Evolutionary conservation across 495 filamentous ascomycete species (phyloP).

Genomic region (Trichocladium uniseriatum): DNA sequence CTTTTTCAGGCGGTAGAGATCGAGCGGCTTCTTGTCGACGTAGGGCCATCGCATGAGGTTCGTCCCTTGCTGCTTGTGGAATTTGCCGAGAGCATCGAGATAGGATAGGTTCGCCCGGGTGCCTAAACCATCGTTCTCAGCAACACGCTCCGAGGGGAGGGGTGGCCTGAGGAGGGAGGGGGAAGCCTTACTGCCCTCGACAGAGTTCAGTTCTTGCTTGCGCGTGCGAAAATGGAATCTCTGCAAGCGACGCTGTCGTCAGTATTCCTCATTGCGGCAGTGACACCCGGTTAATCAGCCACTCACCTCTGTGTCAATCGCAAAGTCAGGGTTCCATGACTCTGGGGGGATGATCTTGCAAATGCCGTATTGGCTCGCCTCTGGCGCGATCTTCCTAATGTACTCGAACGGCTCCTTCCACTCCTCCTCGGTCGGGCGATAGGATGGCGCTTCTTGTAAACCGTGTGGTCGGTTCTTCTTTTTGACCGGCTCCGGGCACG

Average conservation of each 20-base stretch:
- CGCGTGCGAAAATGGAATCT: slow-evolving; percentile 94
- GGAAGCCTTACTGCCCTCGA: slow-evolving; percentile 83
- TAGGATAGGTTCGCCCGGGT: slow-evolving; percentile 95
- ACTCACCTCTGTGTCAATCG: slow-evolving; percentile 92
- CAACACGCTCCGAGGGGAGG: not conserved
- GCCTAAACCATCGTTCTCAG: slow-evolving; percentile 42
- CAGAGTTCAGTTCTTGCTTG: slow-evolving; percentile 94
- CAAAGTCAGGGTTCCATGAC: slow-evolving; percentile 87
- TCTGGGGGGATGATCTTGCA: slow-evolving; percentile 93
- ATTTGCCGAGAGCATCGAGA: slow-evolving; percentile 88
- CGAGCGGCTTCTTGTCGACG: slow-evolving; percentile 95
- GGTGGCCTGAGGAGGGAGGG: slow-evolving; percentile 14
- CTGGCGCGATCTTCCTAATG: slow-evolving; percentile 77
- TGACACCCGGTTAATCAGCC: not conserved
- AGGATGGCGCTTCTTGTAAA: slow-evolving; percentile 85
- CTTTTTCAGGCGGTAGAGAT: slow-evolving; percentile 93
- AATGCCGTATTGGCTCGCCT: slow-evolving; percentile 78
- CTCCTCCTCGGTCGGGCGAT: slow-evolving; percentile 82
- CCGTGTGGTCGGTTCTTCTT: slow-evolving; percentile 67
- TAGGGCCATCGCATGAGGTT: slow-evolving; percentile 90
- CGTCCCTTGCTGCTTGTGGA: slow-evolving; percentile 92
- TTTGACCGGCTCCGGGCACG: slow-evolving; percentile 66
- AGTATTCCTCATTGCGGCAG: slow-evolving; percentile 1
- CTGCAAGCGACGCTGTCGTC: slow-evolving; percentile 36
- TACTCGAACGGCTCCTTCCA: slow-evolving; percentile 91